These are phyloP conservation scores for Saccharomycopsis fodiens DNA, from an alignment of 805 yeast species.

Conservation along the genomic window DNA sequence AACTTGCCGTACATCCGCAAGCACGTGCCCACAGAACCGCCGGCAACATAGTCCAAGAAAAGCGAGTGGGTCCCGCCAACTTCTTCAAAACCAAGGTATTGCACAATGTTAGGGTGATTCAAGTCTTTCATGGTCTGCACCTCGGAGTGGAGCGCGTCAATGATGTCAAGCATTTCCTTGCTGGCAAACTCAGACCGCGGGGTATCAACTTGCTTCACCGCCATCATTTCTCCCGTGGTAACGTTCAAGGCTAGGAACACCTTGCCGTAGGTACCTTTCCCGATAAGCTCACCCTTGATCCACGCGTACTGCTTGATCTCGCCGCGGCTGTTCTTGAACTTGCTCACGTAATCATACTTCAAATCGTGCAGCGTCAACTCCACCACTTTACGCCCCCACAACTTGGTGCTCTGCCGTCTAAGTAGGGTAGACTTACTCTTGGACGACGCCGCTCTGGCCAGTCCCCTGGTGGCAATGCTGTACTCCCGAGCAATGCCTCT, in stretches of 20 bases:
- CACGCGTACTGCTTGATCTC: constrained; percentile 84
- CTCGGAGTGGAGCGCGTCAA: constrained; percentile 81
- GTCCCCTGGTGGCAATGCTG: constrained; percentile 45
- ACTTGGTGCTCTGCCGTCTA: constrained; percentile 77
- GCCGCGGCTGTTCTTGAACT: constrained; percentile 57
- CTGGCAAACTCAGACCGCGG: constrained; percentile 38
- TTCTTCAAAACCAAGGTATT: constrained; percentile 89
- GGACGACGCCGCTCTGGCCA: constrained; percentile 22
- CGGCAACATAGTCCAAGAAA: constrained; percentile 93
- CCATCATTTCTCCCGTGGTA: constrained; percentile 97
- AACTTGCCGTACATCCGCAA: constrained; percentile 77
- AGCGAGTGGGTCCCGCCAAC: constrained; percentile 67
- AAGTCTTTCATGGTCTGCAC: constrained; percentile 90
- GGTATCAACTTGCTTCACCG: constrained; percentile 88
- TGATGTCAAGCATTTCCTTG: constrained; percentile 47
- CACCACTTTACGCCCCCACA: constrained; percentile 95
- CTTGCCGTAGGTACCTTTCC: constrained; percentile 93
- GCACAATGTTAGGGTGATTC: constrained; percentile 91
- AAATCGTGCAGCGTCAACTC: constrained; percentile 76
- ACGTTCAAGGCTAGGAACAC: constrained; percentile 89
- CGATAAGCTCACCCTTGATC: constrained; percentile 96
- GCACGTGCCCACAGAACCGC: constrained; percentile 90
- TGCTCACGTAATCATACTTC: constrained; percentile 56
- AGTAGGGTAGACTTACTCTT: constrained; percentile 31
- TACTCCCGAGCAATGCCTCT: constrained; percentile 94